phyloP scores from a whole-genome alignment of 192 early-diverging fungal genomes.

The Jimgerdemannia flammicorona region DNA sequence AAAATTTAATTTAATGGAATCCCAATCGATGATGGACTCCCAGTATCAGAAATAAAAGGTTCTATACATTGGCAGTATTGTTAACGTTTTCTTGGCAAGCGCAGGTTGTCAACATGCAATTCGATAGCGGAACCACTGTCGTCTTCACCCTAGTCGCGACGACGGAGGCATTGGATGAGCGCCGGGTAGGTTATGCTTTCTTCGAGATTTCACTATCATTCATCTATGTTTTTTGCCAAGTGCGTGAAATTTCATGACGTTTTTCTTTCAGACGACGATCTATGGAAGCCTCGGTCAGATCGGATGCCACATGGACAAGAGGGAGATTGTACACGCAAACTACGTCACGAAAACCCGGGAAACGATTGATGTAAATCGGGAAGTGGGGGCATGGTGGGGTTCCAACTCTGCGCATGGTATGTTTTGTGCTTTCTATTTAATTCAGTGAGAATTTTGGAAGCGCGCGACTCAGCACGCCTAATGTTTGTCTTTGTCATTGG shows the following conservation, averaged over 20 bases:
- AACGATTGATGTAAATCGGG: neutral
- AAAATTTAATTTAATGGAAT: too few relatives aligned
- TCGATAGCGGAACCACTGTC: constrained; percentile 23
- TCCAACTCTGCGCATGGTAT: too few relatives aligned
- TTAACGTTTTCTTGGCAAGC: neutral
- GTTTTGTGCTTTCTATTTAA: too few relatives aligned
- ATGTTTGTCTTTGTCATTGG: too few relatives aligned
- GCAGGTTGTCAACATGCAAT: constrained; percentile 27
- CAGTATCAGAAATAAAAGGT: neutral
- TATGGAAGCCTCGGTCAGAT: constrained; percentile 4
- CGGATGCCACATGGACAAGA: neutral
- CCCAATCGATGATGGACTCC: too few relatives aligned
- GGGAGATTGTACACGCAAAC: neutral
- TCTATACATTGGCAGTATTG: neutral
- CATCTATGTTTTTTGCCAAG: too few relatives aligned
- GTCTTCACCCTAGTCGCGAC: constrained; percentile 20
- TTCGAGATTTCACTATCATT: too few relatives aligned
- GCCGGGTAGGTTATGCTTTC: constrained; percentile 6
- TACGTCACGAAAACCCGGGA: constrained; percentile 9
- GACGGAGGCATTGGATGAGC: constrained; percentile 13
- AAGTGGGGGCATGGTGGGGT: neutral
- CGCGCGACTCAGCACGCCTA: too few relatives aligned
- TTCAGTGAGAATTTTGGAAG: too few relatives aligned
- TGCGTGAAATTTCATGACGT: neutral
- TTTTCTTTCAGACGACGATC: neutral